Base-by-base conservation (phyloP, 1,284 basidiomycete species). In the Clitocybe nebularis region DNA sequence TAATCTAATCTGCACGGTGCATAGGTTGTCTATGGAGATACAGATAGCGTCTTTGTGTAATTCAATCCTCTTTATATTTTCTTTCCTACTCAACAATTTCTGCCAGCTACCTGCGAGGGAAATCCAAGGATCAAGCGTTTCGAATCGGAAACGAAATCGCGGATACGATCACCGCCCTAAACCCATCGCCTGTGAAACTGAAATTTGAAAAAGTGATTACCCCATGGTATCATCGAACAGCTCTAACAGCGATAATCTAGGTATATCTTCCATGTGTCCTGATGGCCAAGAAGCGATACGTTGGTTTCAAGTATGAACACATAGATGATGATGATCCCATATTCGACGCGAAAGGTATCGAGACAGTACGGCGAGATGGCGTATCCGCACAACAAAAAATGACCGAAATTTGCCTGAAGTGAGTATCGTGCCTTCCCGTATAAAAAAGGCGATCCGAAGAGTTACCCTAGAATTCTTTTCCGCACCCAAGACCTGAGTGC, bases 271-370 rank as follows among this genome's bases (percentile, higher is more conserved):
- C 93, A 1, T 94, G 89, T 48, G 82, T 98, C 0, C 74, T 99
- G 16, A 78, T 97, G 71, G 92, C 94, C 0, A 99, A 99, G 72
- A 98, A 98, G 60, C 80, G 93, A 44, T 98, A 98, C 55, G 94
- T 96, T 6, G 95, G 95, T 1, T 93, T 90, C 71, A 96, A 94
- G 62, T 97, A 87, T 54, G 96, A 99, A 62, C 75, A 69, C 41
- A 75, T 84, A 0, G 85, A 92, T 49, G 90, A 96, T 11, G 61
- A 51, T 1, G 82, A 87, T 39, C 90, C 93, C 0, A 72, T 68
- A 0, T 97, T 99, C 54, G 95, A 99, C 53, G 96, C 93, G 3
- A 98, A 99, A 63, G 96, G 95, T 0, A 97, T 99, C 46, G 96
- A 99, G 66, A 97, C 93, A 0, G 89, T 99, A 16, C 77, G 96